Percentiles rank a stretch among this genome's conserved stretches.
Evolutionary conservation across 2,329 filamentous ascomycete species (phyloP).

Genomic region (Aspergillus proliferans): DNA sequence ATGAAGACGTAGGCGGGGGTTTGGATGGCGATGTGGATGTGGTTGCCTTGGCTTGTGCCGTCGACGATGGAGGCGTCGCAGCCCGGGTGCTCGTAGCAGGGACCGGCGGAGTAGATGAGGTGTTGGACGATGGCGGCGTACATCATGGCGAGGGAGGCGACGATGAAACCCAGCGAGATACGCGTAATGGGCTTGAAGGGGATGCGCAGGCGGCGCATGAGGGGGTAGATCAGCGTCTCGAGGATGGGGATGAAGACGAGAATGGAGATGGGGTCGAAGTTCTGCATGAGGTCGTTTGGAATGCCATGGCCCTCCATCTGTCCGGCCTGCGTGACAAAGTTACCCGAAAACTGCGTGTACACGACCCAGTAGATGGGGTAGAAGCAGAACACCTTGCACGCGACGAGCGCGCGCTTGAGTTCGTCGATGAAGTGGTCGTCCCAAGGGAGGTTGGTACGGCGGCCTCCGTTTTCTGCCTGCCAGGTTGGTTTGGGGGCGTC

Average conservation of each 20-base stretch:
- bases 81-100: slow-evolving; percentile 44
- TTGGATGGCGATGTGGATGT: slow-evolving; percentile 41
- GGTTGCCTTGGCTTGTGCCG: slow-evolving; percentile 31
- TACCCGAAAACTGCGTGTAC: slow-evolving; percentile 62
- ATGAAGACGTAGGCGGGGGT: slow-evolving; percentile 42
- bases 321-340: slow-evolving; percentile 60
- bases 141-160: slow-evolving; percentile 57
- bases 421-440: slow-evolving; percentile 67
- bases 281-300: slow-evolving; percentile 71
- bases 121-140: slow-evolving; percentile 55
- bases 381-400: slow-evolving; percentile 68
- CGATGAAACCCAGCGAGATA: slow-evolving; percentile 64
- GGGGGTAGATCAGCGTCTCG: slow-evolving; percentile 64
- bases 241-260: slow-evolving; percentile 69
- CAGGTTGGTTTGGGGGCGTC: slow-evolving; percentile 63
- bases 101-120: slow-evolving; percentile 48
- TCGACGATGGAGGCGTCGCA: slow-evolving; percentile 28
- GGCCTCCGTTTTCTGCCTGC: slow-evolving; percentile 48
- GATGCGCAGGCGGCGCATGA: slow-evolving; percentile 57
- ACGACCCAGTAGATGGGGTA: slow-evolving; percentile 64
- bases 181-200: slow-evolving; percentile 70
- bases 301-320: slow-evolving; percentile 61
- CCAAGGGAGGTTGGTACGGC: slow-evolving; percentile 48
- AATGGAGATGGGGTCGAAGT: slow-evolving; percentile 68
- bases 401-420: slow-evolving; percentile 58